These are phyloP conservation scores for Escovopsis sp. DNA, from an alignment of 2,329 filamentous ascomycete species.

Conservation along the genomic window DNA sequence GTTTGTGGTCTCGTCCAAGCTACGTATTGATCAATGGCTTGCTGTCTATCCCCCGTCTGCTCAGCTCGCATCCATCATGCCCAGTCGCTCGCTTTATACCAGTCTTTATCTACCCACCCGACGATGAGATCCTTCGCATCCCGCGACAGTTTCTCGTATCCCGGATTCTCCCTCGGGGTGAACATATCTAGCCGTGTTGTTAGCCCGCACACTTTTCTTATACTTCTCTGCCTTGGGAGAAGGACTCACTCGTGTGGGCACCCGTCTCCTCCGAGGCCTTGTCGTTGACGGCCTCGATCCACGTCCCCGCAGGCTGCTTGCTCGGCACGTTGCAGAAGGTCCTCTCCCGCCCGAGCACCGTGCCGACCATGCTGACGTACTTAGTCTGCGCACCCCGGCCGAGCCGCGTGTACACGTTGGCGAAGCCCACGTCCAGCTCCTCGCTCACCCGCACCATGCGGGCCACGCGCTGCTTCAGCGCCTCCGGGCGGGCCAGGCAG, in stretches of 20 bases:
- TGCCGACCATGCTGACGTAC: conserved; percentile 36
- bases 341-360: conserved; percentile 52
- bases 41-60: too few species aligned
- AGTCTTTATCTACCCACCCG: conserved; percentile 48
- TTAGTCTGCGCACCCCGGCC: conserved; percentile 49
- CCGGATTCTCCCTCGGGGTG: conserved; percentile 54
- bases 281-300: conserved; percentile 64
- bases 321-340: conserved; percentile 81
- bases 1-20: too few species aligned
- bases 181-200: conserved; percentile 47
- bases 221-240: not conserved
- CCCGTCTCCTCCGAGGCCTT: conserved; percentile 61
- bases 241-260: conserved; percentile 57
- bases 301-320: conserved; percentile 37
- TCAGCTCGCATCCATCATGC: conserved; percentile 3
- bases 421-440: conserved; percentile 60
- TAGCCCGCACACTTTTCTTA: not conserved
- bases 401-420: conserved; percentile 76
- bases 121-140: conserved; percentile 51
- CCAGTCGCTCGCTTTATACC: conserved; percentile 38
- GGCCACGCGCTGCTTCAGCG: conserved; percentile 61
- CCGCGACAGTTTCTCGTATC: conserved; percentile 51
- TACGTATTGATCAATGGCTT: too few species aligned
- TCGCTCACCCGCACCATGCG: conserved; percentile 48
- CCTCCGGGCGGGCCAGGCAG: conserved; percentile 70